These are phyloP conservation scores for Leccinum brunneo-olivaceum DNA, from an alignment of 1,284 basidiomycete species.

Conservation along the genomic window DNA sequence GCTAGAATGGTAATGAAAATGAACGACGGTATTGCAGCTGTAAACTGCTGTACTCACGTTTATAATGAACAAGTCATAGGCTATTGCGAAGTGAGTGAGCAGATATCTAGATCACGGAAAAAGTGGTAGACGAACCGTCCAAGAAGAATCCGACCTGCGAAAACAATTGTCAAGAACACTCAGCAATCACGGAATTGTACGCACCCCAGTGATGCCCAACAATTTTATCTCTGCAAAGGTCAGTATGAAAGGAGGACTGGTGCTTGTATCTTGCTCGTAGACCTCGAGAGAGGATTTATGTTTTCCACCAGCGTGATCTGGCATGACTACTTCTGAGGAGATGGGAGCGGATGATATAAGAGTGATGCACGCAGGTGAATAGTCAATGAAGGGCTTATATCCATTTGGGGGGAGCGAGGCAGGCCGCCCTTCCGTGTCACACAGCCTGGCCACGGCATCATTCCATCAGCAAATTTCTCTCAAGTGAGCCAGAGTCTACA, in stretches of 20 bases:
- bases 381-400: slow-evolving; percentile 13
- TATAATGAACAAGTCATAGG: slow-evolving; percentile 75
- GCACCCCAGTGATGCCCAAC: slow-evolving; percentile 53
- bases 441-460: slow-evolving; percentile 7
- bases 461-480: background rate
- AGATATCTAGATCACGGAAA: background rate
- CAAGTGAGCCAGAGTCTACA: background rate
- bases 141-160: slow-evolving; percentile 61
- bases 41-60: slow-evolving; percentile 40
- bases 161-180: slow-evolving; percentile 5
- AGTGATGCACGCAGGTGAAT: background rate
- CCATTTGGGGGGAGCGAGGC: background rate
- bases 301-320: background rate
- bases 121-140: slow-evolving; percentile 40
- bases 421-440: slow-evolving; percentile 12
- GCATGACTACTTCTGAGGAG: slow-evolving; percentile 11
- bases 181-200: slow-evolving; percentile 18
- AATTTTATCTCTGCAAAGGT: slow-evolving; percentile 49
- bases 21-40: background rate
- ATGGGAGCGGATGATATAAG: background rate
- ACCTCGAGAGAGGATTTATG: slow-evolving; percentile 33
- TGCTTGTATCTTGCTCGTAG: slow-evolving; percentile 38
- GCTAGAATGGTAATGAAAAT: slow-evolving; percentile 32
- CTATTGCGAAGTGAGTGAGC: slow-evolving; percentile 28
- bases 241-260: slow-evolving; percentile 42